Base-by-base conservation (phyloP, 495 filamentous ascomycete genomes). In the Aspergillus bertholletiae region DNA sequence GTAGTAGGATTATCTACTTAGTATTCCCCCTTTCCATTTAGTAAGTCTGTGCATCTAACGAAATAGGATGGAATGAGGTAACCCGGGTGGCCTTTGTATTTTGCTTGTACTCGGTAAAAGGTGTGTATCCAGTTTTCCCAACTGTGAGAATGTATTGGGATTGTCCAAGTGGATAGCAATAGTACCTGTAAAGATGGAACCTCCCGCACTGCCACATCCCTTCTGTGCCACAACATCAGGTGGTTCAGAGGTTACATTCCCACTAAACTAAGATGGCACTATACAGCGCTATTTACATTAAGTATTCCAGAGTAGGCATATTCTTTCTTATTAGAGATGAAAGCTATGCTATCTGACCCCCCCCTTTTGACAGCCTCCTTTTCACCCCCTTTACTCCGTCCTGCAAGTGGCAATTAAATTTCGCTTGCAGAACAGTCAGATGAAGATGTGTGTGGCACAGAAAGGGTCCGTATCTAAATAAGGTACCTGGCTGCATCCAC, bases 401-500 rank as follows among this genome's bases (percentile, higher is more conserved):
- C n/a, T n/a, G n/a, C n/a, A n/a, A 12, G 39, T 43, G 39, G 39
- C 39, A 12, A 43, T 18, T 40, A 17, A 17, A 17, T 22, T 7
- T 22, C 5, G 1, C 21, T 7, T 22, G 39, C 39, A 43, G 20
- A 7, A 43, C 18, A 1, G 39, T 21, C 39, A 43, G 18, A n/a
- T n/a, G 39, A 43, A 43, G 7, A 43, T 7, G n/a, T 22, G 20
- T 43, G 39, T 43, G 39, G 39, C 39, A 43, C 39, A 43, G 21
- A 11, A 43, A 24, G 30, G 4, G 30, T 40, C 45, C 30, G 44
- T 49, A 49, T 27, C 52, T 49, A 22, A 49, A 55, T 37, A 48
- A 49, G 24, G 45, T 39, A 44, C 52, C 52, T 41, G 40, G 40
- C 41, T 32, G 34, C 40, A 50, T 56, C 30, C 46, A 49, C 35